Percentiles rank a stretch among this genome's conserved stretches.
phyloP scores from a whole-genome alignment of 148 eudicot species.

The Drosera capensis region DNA sequence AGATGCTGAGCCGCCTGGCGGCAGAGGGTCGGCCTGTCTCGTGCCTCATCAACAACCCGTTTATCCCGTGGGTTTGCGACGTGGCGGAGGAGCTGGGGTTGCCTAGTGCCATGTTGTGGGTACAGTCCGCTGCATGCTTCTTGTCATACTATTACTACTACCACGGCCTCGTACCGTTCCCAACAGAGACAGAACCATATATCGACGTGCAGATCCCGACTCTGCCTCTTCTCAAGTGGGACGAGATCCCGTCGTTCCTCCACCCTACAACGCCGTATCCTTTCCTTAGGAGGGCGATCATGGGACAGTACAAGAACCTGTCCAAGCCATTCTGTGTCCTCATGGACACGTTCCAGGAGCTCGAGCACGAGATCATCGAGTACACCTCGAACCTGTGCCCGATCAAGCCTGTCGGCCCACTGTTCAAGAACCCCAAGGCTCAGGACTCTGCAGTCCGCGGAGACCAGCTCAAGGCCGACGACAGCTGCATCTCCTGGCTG shows the following conservation, averaged over 20 bases:
- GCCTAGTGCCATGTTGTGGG: slow-evolving; percentile 69
- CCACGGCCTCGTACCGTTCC: slow-evolving; percentile 33
- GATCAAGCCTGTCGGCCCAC: slow-evolving; percentile 55
- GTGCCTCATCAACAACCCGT: slow-evolving; percentile 68
- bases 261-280: slow-evolving; percentile 56
- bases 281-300: slow-evolving; percentile 30
- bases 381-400: slow-evolving; percentile 28
- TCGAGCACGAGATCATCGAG: slow-evolving; percentile 40
- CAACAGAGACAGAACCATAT: slow-evolving; percentile 29
- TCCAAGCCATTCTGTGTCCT: slow-evolving; percentile 43
- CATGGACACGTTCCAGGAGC: slow-evolving; percentile 60
- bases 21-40: slow-evolving; percentile 38
- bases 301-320: slow-evolving; percentile 52
- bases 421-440: slow-evolving; percentile 22
- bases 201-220: slow-evolving; percentile 42
- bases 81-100: slow-evolving; percentile 42
- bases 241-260: slow-evolving; percentile 61
- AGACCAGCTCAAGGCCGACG: slow-evolving; percentile 32
- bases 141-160: slow-evolving; percentile 41
- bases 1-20: slow-evolving; percentile 29
- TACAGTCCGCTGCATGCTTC: slow-evolving; percentile 61
- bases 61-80: slow-evolving; percentile 78
- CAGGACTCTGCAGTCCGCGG: slow-evolving; percentile 19
- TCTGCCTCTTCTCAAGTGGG: slow-evolving; percentile 42
- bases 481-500: slow-evolving; percentile 37